Evolutionary conservation across 73 alveolate genomes (phyloP).

Genomic region (Tetrahymena thermophila): DNA sequence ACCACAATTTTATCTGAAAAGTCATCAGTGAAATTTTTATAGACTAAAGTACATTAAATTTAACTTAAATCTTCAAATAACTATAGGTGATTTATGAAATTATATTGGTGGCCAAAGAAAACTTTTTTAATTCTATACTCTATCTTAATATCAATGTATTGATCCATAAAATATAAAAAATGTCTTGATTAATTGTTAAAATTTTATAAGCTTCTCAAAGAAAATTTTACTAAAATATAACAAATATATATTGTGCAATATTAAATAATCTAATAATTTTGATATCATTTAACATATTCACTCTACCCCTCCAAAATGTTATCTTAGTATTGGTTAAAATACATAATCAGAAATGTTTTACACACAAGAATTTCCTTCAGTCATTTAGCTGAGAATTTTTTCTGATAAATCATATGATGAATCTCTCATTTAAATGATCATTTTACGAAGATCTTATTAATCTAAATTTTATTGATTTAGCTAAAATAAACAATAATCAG

Average conservation of each 20-base stretch:
- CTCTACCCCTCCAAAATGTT: background rate
- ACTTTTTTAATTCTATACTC: no score
- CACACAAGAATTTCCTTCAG: background rate
- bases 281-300: background rate
- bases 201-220: no score
- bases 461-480: background rate
- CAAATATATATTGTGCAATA: no score
- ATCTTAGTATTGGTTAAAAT: background rate
- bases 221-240: background rate
- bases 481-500: background rate
- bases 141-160: no score
- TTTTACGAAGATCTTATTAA: background rate
- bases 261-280: no score
- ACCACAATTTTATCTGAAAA: background rate
- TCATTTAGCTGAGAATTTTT: background rate
- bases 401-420: background rate
- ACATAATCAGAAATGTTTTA: background rate
- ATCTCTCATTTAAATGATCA: background rate
- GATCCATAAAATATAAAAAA: no score
- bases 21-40: background rate
- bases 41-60: background rate
- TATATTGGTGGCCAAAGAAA: background rate
- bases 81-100: no score
- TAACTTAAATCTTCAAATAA: background rate
- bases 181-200: no score